Evolutionary conservation across 257 asterid genomes (phyloP).

Genomic region (Fraxinus americana): DNA sequence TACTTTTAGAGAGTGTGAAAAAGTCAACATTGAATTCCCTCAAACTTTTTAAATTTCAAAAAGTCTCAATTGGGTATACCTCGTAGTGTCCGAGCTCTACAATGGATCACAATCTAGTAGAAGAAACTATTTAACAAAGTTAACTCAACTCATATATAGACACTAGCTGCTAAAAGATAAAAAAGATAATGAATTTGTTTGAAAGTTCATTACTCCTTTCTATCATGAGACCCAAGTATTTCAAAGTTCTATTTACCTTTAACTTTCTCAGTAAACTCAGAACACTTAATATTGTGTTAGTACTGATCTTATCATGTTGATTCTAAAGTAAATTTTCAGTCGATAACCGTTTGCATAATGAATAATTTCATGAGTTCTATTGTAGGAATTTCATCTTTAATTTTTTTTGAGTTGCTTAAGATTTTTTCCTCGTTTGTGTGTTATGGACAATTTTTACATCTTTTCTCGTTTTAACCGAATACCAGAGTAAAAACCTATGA

Average conservation of each 20-base stretch:
- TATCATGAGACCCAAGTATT: not conserved
- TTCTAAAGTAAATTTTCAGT: no score
- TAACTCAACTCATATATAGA: no score
- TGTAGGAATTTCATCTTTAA: not conserved
- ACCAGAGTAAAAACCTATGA: not conserved
- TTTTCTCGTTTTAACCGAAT: not conserved
- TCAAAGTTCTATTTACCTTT: not conserved
- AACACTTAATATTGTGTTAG: not conserved
- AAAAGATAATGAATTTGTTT: not conserved
- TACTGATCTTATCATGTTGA: not conserved
- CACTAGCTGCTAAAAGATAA: not conserved
- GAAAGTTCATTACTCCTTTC: not conserved
- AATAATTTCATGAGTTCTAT: not conserved
- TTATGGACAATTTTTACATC: not conserved
- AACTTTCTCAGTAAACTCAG: not conserved
- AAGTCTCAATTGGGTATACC: no score
- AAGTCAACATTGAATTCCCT: no score
- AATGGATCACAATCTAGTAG: not conserved
- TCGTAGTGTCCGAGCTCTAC: not conserved
- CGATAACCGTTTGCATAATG: not conserved
- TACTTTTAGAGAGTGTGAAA: no score
- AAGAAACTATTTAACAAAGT: not conserved
- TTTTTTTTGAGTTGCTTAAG: not conserved
- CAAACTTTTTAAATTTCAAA: no score
- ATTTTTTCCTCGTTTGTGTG: not conserved